Conservation (phyloP, 2,329 filamentous ascomycete genomes). For the Penicillium brasilianum region DNA sequence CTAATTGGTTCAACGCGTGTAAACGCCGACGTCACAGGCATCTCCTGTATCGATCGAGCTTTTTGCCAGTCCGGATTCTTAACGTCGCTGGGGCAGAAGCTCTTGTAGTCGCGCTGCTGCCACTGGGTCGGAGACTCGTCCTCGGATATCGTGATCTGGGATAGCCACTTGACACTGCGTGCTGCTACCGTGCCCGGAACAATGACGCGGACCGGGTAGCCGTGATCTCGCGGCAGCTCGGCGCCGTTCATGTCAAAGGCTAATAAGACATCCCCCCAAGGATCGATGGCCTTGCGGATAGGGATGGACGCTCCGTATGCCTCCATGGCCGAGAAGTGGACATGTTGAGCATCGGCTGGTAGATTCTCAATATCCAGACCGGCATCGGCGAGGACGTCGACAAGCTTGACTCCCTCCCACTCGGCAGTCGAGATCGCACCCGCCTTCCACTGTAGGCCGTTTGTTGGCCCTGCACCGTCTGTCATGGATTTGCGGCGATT, state of each 20-base stretch:
- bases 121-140: slow-evolving; percentile 70
- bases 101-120: slow-evolving; percentile 72
- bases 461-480: slow-evolving; percentile 53
- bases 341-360: slow-evolving; percentile 51
- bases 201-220: slow-evolving; percentile 66
- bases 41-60: slow-evolving; percentile 69
- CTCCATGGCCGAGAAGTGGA: slow-evolving; percentile 64
- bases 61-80: slow-evolving; percentile 64
- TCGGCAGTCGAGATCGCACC: slow-evolving; percentile 66
- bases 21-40: slow-evolving; percentile 71
- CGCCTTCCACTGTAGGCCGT: slow-evolving; percentile 64
- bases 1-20: slow-evolving; percentile 45
- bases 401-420: slow-evolving; percentile 63
- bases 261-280: slow-evolving; percentile 64
- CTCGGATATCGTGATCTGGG: slow-evolving; percentile 65
- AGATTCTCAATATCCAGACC: slow-evolving; percentile 53
- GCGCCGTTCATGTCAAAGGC: slow-evolving; percentile 71
- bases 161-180: slow-evolving; percentile 72
- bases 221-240: slow-evolving; percentile 67
- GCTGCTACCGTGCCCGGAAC: slow-evolving; percentile 71
- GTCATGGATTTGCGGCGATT: slow-evolving; percentile 66
- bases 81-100: slow-evolving; percentile 67
- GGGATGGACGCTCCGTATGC: slow-evolving; percentile 68
- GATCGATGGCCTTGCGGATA: slow-evolving; percentile 62
- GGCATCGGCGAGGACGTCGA: slow-evolving; percentile 62